Conservation (phyloP, 106 monocot genomes). For the Allium sativum region DNA sequence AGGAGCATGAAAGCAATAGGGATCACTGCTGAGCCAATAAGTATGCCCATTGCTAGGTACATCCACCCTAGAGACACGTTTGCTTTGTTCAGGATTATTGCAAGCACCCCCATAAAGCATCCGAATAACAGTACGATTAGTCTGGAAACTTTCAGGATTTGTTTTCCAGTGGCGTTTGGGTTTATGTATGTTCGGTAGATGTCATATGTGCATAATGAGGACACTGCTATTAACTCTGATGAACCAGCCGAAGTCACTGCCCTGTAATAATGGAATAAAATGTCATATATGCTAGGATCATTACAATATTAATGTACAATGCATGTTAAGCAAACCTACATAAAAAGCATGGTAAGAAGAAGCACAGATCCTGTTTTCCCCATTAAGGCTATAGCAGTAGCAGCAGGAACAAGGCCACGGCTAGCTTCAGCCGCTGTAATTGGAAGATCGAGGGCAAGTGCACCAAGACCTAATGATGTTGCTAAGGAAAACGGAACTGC, state of each 20-base stretch:
- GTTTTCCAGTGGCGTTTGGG: conserved; percentile 88
- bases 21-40: conserved; percentile 87
- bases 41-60: conserved; percentile 94
- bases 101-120: conserved; percentile 89
- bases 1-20: conserved; percentile 33
- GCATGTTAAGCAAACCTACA: conserved; percentile 31
- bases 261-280: conserved; percentile 26
- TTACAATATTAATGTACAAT: too few relatives aligned
- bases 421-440: conserved; percentile 62
- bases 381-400: conserved; percentile 88
- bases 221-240: conserved; percentile 85
- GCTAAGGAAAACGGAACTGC: conserved; percentile 94
- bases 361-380: conserved; percentile 92
- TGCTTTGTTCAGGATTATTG: conserved; percentile 72
- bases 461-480: conserved; percentile 86
- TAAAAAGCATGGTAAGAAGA: conserved; percentile 97
- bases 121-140: conserved; percentile 63
- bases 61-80: conserved; percentile 97
- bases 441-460: conserved; percentile 94
- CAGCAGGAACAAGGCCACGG: conserved; percentile 88
- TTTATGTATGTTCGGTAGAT: conserved; percentile 92
- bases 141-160: conserved; percentile 80
- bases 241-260: conserved; percentile 98
- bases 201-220: conserved; percentile 83
- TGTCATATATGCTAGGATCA: too few relatives aligned